Conservation (phyloP, 1,139 yeast genomes). For the Petasospora fabianii region DNA sequence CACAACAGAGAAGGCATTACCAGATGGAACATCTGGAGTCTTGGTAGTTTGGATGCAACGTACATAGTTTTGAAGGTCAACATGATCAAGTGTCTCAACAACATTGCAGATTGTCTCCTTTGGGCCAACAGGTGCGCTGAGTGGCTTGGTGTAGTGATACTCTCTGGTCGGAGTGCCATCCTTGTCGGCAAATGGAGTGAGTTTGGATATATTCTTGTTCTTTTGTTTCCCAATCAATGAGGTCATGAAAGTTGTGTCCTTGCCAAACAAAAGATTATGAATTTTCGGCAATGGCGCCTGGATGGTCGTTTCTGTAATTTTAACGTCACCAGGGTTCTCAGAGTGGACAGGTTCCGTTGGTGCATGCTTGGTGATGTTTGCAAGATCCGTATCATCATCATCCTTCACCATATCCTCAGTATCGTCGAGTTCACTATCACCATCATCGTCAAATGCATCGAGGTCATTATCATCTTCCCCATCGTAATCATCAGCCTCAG, state of each 20-base stretch:
- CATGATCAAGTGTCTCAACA: slow-evolving; percentile 62
- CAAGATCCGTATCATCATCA: slow-evolving; percentile 6
- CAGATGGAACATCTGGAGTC: slow-evolving; percentile 96
- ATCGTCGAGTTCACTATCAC: slow-evolving; percentile 28
- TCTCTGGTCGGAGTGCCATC: slow-evolving; percentile 41
- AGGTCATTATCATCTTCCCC: slow-evolving; percentile 18
- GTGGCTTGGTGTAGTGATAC: slow-evolving; percentile 74
- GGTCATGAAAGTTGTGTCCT: slow-evolving; percentile 53
- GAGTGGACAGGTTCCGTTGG: slow-evolving; percentile 51
- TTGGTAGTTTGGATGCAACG: slow-evolving; percentile 64
- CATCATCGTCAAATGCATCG: slow-evolving; percentile 27
- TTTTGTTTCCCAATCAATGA: slow-evolving; percentile 59
- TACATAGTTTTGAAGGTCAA: slow-evolving; percentile 54
- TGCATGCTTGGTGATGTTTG: slow-evolving; percentile 37
- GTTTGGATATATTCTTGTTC: slow-evolving; percentile 61
- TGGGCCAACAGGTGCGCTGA: slow-evolving; percentile 85
- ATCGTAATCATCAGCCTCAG: slow-evolving; percentile 17
- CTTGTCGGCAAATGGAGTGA: slow-evolving; percentile 41
- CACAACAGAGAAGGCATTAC: slow-evolving; percentile 69
- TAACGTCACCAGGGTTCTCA: slow-evolving; percentile 56
- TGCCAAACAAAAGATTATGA: slow-evolving; percentile 66
- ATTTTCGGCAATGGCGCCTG: slow-evolving; percentile 81
- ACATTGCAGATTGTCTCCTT: slow-evolving; percentile 82
- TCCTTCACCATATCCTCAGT: slow-evolving; percentile 7
- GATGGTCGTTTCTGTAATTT: slow-evolving; percentile 57